Evolutionary conservation across 129 eudicot genomes (phyloP).

Genomic region (Flaveria brownii): DNA sequence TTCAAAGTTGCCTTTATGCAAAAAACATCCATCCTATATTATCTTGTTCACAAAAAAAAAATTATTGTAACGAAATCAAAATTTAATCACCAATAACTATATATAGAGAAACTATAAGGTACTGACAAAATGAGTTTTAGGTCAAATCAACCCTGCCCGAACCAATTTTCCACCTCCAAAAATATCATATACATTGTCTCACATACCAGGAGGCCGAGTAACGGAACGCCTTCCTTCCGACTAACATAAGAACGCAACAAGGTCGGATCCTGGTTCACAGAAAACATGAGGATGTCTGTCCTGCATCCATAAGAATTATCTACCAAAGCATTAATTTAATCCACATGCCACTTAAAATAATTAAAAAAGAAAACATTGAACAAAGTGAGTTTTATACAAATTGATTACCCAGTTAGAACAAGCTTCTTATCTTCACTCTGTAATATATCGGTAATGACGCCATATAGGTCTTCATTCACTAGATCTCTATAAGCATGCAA

Average conservation of each 20-base stretch:
- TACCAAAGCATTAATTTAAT: constrained; percentile 26
- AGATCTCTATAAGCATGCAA: constrained; percentile 67
- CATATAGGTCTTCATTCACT: constrained; percentile 78
- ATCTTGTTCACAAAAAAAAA: background rate
- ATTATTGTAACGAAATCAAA: background rate
- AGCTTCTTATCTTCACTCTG: constrained; percentile 82
- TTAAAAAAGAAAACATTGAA: background rate
- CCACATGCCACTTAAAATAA: constrained; percentile 13
- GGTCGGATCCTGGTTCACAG: constrained; percentile 77
- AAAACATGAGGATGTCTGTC: constrained; percentile 94
- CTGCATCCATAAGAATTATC: constrained; percentile 64
- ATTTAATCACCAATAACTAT: background rate
- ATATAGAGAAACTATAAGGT: background rate
- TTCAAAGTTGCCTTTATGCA: background rate
- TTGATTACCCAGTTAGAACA: constrained; percentile 77
- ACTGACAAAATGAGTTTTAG: background rate
- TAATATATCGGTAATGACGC: constrained; percentile 64
- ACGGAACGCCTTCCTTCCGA: constrained; percentile 66
- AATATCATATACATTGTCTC: background rate
- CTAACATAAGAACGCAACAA: constrained; percentile 68
- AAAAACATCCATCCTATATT: background rate
- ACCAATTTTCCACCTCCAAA: background rate
- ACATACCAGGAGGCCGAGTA: constrained; percentile 91
- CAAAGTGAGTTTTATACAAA: constrained; percentile 13
- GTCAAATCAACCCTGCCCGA: background rate